Evolutionary conservation across 352 stramenopile genomes (phyloP).

Genomic region (Pythium diclinum): DNA sequence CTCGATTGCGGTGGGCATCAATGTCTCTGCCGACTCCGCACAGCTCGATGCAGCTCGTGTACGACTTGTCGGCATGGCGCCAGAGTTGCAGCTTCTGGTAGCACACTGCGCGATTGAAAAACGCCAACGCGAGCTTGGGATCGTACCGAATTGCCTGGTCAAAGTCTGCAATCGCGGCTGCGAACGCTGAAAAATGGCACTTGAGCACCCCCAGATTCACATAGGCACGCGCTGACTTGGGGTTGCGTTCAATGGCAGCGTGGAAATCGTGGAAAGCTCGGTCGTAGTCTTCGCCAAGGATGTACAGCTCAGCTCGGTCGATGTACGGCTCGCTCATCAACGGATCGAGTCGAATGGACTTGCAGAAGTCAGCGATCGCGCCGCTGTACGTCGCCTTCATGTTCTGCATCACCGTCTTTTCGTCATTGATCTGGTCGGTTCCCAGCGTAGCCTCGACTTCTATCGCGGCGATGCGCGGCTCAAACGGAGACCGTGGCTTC

Average conservation of each 20-base stretch:
- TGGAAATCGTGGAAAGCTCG: slow-evolving; percentile 61
- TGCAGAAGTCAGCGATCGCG: slow-evolving; percentile 59
- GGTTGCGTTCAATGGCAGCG: slow-evolving; percentile 47
- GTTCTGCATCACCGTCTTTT: slow-evolving; percentile 39
- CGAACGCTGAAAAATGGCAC: slow-evolving; percentile 64
- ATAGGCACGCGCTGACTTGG: slow-evolving; percentile 45
- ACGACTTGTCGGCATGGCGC: slow-evolving; percentile 63
- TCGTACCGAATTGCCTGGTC: slow-evolving; percentile 59
- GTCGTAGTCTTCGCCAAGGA: slow-evolving; percentile 57
- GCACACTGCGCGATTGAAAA: slow-evolving; percentile 67
- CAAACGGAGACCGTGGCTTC: slow-evolving; percentile 37
- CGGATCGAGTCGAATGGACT: slow-evolving; percentile 58
- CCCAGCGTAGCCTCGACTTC: slow-evolving; percentile 50
- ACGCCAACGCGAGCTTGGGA: slow-evolving; percentile 32
- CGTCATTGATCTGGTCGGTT: slow-evolving; percentile 46
- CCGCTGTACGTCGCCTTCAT: slow-evolving; percentile 52
- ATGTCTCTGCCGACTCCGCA: slow-evolving; percentile 37
- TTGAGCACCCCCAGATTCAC: slow-evolving; percentile 74
- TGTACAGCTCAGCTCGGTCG: slow-evolving; percentile 65
- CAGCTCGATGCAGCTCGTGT: slow-evolving; percentile 46
- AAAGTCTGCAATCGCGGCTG: slow-evolving; percentile 64
- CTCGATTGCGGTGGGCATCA: slow-evolving; percentile 63
- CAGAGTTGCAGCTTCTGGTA: slow-evolving; percentile 73
- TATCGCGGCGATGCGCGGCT: slow-evolving; percentile 34
- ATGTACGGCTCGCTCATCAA: slow-evolving; percentile 56